phyloP scores from a whole-genome alignment of 768 basidiomycete genomes.

The Pleurotus giganteus region DNA sequence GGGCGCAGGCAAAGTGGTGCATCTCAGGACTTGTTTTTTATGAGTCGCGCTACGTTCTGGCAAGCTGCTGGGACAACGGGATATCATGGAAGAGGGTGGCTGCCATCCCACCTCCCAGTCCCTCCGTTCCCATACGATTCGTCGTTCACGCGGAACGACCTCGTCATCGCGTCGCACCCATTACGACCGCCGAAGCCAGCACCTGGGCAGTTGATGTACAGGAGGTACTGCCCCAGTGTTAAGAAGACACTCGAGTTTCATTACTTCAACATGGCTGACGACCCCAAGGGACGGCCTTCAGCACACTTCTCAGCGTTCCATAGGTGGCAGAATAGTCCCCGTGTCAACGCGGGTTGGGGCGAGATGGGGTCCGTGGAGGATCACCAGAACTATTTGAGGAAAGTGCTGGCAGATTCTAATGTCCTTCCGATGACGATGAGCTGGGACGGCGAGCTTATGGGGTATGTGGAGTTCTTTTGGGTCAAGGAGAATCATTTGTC shows the following conservation, averaged over 20 bases:
- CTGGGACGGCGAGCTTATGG: conserved; percentile 44
- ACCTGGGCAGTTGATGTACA: conserved; percentile 40
- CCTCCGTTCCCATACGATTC: conserved; percentile 32
- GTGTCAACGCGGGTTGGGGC: conserved; percentile 44
- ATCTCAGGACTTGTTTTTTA: conserved; percentile 28
- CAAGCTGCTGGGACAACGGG: conserved; percentile 45
- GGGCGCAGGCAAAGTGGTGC: conserved; percentile 15
- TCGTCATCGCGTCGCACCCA: conserved; percentile 51
- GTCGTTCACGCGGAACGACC: conserved; percentile 42
- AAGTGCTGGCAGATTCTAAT: conserved; percentile 33
- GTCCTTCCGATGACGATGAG: conserved; percentile 40
- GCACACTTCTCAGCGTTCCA: conserved; percentile 43
- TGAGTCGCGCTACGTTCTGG: conserved; percentile 45
- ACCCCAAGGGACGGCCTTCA: conserved; percentile 16
- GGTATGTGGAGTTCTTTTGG: conserved; percentile 45
- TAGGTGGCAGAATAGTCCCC: conserved; percentile 48
- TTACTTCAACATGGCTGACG: conserved; percentile 27
- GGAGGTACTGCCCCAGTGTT: conserved; percentile 29
- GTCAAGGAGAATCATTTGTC: conserved; percentile 40
- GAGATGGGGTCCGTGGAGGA: conserved; percentile 42
- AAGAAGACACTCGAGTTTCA: conserved; percentile 30
- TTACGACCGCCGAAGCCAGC: conserved; percentile 46
- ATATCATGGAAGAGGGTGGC: conserved; percentile 25
- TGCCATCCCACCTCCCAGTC: conserved; percentile 17
- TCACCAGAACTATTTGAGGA: conserved; percentile 38